phyloP scores from a whole-genome alignment of 129 eudicot species.

The Ambrosia artemisiifolia region DNA sequence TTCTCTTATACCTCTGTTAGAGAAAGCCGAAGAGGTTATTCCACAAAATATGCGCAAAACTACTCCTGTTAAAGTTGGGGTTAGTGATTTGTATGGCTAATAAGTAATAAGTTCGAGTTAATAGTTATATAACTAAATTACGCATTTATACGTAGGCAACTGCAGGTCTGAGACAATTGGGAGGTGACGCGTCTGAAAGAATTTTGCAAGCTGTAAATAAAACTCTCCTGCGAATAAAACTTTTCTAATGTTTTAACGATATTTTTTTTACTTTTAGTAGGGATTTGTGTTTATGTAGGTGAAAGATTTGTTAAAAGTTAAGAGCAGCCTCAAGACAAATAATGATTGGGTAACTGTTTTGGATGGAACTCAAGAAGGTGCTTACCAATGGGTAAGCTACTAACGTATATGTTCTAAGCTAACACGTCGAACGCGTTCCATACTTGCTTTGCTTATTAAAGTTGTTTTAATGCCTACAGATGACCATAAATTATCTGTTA shows the following conservation, averaged over 20 bases:
- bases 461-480: conserved; percentile 39
- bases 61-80: conserved; percentile 97
- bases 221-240: not conserved
- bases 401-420: not conserved
- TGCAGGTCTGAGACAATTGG: conserved; percentile 91
- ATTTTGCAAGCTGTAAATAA: conserved; percentile 80
- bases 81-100: conserved; percentile 40
- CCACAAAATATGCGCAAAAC: conserved; percentile 51
- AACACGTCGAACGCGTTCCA: no score
- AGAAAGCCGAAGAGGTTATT: conserved; percentile 62
- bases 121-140: conserved; percentile 2
- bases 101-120: not conserved
- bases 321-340: conserved; percentile 59
- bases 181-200: conserved; percentile 74
- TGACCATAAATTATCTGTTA: conserved; percentile 81
- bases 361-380: conserved; percentile 97
- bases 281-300: conserved; percentile 44
- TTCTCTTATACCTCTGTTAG: conserved; percentile 63
- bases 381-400: conserved; percentile 92
- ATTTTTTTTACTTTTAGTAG: not conserved
- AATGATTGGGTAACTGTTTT: conserved; percentile 81
- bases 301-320: conserved; percentile 59
- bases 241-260: not conserved
- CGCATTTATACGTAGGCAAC: conserved; percentile 65
- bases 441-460: not conserved